Evolutionary conservation across 1,139 yeast species (phyloP).

Genomic region (Protomyces lactucae-debilis): DNA sequence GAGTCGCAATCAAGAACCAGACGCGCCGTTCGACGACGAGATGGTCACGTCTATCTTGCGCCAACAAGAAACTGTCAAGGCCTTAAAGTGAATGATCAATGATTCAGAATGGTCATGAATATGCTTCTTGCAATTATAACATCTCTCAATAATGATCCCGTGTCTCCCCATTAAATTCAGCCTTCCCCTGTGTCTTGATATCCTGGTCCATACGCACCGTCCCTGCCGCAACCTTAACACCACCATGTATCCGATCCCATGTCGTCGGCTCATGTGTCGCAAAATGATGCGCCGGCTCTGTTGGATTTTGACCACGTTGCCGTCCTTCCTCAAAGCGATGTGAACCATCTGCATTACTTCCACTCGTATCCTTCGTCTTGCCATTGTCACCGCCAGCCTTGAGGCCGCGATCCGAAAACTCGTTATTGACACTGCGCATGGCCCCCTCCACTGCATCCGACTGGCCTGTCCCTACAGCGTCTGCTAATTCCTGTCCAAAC

Average conservation of each 20-base stretch:
- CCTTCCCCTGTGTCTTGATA: conserved; percentile 13
- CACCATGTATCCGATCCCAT: conserved; percentile 21
- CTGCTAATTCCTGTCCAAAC: background rate
- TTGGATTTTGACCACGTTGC: conserved; percentile 16
- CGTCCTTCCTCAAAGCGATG: conserved; percentile 1
- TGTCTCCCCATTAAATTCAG: conserved; percentile 22
- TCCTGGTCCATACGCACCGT: conserved; percentile 24
- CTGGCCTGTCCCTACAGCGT: background rate
- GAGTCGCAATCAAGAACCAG: no score
- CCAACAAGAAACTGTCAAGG: no score
- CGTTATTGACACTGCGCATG: conserved; percentile 11
- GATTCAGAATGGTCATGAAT: no score
- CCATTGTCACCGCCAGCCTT: conserved; percentile 8
- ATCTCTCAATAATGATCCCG: conserved; percentile 6
- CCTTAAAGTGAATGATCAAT: no score
- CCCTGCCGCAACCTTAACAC: conserved; percentile 8
- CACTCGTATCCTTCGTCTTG: background rate
- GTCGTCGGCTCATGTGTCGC: conserved; percentile 6
- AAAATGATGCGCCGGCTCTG: conserved; percentile 24
- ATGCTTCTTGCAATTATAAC: no score
- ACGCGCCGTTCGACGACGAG: no score
- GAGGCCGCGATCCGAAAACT: background rate
- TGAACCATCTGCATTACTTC: background rate
- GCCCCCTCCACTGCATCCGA: background rate
- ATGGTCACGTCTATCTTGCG: no score